Base-by-base conservation (phyloP, 768 basidiomycete species). In the Cubamyces lactineus region DNA sequence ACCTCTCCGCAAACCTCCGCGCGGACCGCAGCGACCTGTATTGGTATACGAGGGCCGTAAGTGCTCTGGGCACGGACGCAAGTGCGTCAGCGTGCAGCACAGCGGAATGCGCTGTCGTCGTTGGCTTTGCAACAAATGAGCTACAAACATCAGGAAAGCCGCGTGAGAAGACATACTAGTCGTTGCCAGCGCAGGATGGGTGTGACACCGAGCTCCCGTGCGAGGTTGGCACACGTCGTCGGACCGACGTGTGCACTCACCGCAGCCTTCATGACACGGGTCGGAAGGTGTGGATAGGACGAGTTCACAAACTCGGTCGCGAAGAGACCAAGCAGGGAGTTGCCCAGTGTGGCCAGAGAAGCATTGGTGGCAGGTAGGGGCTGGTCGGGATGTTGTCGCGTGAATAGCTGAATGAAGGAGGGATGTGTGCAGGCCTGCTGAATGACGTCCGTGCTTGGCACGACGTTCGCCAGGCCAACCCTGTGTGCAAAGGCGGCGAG, bases 221-320 rank as follows among this genome's bases (percentile, higher is more conserved):
- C 96, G 52, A 98, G 88, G 66, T 82, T 86, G 42, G 91, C 86
- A 70, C 92, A 94, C 5, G 90, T 88, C 66, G 84, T 77, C 16
- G 92, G 88, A 15, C 96, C 96, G 34, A 95, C 96, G 74, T 93
- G 92, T 56, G 94, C 92, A 43, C 92, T 94, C 60, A 96, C 86
- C 15, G 92, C 94, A 6, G 92, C 91, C 76, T 97, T 96, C 67
- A 93, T 77, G 23, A 94, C 94, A 57, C 92, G 87, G 21, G 93
- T 94, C 1, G 96, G 96, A 26, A 98, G 83, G 70, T 96, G 88
- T 0, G 96, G 96, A 74, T 90, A 98, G 47, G 85, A 80, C 13
- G 87, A 80, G 57, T 90, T 82, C 42, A 97, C 77, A 71, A 89
- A 86, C 76, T 98, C 96, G 2, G 92, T 76, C 9, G 93, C 90